phyloP scores from a whole-genome alignment of 441 rosid genomes.

The Kokia cookei region DNA sequence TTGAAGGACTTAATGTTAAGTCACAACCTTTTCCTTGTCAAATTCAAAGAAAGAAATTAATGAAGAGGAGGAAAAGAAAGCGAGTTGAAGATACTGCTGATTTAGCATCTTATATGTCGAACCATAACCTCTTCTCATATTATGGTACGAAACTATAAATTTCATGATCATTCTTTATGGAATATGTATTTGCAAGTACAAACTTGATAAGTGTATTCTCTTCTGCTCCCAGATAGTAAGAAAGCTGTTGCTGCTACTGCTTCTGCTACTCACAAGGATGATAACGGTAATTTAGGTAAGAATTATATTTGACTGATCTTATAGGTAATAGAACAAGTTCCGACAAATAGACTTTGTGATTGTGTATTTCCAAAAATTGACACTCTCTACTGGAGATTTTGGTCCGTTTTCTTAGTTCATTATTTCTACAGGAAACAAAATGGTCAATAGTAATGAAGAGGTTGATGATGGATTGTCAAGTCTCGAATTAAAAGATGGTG shows the following conservation, averaged over 20 bases:
- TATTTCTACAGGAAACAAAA: conserved; percentile 36
- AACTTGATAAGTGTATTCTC: not conserved
- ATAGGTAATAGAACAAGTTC: not conserved
- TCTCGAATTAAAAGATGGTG: conserved; percentile 40
- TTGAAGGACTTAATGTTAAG: conserved; percentile 38
- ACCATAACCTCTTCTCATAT: conserved; percentile 72
- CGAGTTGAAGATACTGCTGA: conserved; percentile 63
- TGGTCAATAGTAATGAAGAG: conserved; percentile 25
- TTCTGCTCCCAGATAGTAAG: conserved; percentile 35
- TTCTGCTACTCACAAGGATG: conserved; percentile 30
- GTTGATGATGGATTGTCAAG: conserved; percentile 34
- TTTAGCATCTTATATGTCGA: conserved; percentile 38
- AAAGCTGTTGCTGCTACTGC: conserved; percentile 33
- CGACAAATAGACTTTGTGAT: not conserved
- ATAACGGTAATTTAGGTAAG: conserved; percentile 49
- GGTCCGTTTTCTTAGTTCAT: not conserved
- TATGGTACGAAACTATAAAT: conserved; percentile 33
- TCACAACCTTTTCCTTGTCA: conserved; percentile 37
- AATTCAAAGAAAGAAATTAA: conserved; percentile 30
- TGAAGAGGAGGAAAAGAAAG: conserved; percentile 70
- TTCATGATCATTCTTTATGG: not conserved
- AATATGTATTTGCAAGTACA: not conserved
- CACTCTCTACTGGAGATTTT: not conserved
- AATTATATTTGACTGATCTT: not conserved
- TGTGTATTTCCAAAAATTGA: not conserved